Conservation (phyloP, 768 basidiomycete species). For the Lactarius pseudohatsudake region DNA sequence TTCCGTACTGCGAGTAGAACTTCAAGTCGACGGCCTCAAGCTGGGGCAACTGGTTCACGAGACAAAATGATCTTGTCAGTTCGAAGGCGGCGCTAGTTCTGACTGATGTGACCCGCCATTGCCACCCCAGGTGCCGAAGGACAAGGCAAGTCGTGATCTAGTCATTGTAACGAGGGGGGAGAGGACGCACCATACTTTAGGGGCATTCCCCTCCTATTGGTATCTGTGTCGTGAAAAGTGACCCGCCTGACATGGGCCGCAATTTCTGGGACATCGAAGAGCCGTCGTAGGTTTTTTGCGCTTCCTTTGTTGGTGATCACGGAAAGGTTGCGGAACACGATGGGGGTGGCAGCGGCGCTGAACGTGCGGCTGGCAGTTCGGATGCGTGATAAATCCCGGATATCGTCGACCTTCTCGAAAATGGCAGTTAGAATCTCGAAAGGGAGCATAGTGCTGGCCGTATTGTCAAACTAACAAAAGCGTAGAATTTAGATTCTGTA, state of each 20-base stretch:
- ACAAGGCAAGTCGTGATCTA: background rate
- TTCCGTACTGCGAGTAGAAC: background rate
- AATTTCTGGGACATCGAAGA: background rate
- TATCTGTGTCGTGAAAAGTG: background rate
- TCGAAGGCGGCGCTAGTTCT: background rate
- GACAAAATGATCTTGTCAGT: background rate
- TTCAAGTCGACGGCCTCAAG: background rate
- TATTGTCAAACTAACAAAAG: too few relatives aligned
- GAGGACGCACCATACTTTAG: too few relatives aligned
- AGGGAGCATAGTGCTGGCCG: background rate
- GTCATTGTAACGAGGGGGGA: too few relatives aligned
- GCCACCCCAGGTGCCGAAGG: too few relatives aligned
- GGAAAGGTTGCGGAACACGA: conserved; percentile 1
- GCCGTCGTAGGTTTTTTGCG: background rate
- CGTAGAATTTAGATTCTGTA: too few relatives aligned
- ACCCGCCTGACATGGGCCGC: background rate
- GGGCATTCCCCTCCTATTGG: too few relatives aligned
- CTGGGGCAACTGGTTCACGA: background rate
- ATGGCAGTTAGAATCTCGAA: background rate
- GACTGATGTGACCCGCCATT: background rate
- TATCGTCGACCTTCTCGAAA: background rate
- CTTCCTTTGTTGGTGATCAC: background rate
- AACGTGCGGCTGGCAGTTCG: background rate
- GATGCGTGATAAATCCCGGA: background rate
- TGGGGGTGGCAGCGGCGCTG: background rate